Conservation (phyloP, 306 rosid genomes). For the Chamaecrista fasciculata region DNA sequence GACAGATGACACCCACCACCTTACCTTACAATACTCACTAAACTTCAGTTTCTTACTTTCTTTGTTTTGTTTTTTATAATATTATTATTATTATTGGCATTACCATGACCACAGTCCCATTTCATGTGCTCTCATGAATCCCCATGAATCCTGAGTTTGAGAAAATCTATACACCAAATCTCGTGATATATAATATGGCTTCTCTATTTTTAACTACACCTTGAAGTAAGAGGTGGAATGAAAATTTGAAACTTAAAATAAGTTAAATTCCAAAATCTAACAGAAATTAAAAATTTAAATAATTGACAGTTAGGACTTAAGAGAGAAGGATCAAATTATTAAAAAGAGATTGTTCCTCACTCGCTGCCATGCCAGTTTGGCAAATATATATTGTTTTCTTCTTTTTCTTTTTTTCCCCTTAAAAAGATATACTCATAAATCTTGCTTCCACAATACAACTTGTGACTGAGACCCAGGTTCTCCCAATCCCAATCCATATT, state of each 20-base stretch:
- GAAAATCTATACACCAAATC: slow-evolving; percentile 29
- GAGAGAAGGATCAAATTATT: slow-evolving; percentile 31
- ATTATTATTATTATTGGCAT: no score
- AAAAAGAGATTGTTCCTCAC: slow-evolving; percentile 51
- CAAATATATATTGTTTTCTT: no score
- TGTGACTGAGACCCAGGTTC: slow-evolving; percentile 44
- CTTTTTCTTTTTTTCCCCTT: no score
- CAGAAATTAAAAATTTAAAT: slow-evolving; percentile 2
- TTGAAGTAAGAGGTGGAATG: slow-evolving; percentile 12
- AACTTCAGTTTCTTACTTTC: neutral
- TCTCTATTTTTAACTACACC: slow-evolving; percentile 24
- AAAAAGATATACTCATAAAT: no score
- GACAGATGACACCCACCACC: neutral
- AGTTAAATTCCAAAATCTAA: neutral
- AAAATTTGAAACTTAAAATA: no score
- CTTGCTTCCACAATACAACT: slow-evolving; percentile 49
- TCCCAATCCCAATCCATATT: no score
- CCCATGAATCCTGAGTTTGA: slow-evolving; percentile 6
- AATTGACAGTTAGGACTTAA: slow-evolving; percentile 38
- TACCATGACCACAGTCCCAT: neutral
- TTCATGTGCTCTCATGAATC: slow-evolving; percentile 37
- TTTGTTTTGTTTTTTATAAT: slow-evolving; percentile 31
- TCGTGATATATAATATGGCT: slow-evolving; percentile 27
- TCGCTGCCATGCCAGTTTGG: no score
- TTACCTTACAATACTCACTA: neutral